Conservation (phyloP, 1,284 basidiomycete genomes). For the Sporisorium sorghi region DNA sequence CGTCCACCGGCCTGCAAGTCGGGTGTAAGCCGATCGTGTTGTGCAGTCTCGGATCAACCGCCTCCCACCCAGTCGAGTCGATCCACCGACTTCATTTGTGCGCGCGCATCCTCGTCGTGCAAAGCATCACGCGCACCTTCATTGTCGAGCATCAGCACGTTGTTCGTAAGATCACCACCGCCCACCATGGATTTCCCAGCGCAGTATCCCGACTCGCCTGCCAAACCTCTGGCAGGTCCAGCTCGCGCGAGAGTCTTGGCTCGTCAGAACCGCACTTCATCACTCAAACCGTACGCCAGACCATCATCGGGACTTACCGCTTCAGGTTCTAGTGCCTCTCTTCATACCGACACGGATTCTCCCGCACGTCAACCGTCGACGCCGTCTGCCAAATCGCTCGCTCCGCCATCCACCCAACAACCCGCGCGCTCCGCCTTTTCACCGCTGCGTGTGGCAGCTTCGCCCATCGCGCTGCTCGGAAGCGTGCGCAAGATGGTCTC, state of each 20-base stretch:
- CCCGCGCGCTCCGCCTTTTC: constrained; percentile 40
- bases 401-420: constrained; percentile 22
- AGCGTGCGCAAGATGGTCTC: constrained; percentile 55
- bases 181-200: constrained; percentile 51
- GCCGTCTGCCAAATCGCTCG: constrained; percentile 27
- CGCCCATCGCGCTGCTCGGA: constrained; percentile 48
- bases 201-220: constrained; percentile 53
- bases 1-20: constrained; percentile 34
- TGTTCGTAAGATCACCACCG: not conserved
- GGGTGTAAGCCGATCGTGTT: constrained; percentile 12
- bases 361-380: constrained; percentile 25
- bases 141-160: not conserved
- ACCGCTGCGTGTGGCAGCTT: constrained; percentile 43
- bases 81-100: constrained; percentile 10
- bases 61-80: not conserved
- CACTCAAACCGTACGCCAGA: constrained; percentile 52
- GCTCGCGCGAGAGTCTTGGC: constrained; percentile 44
- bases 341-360: constrained; percentile 22
- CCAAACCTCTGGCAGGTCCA: constrained; percentile 44
- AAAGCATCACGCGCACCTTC: constrained; percentile 1
- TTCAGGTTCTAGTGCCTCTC: constrained; percentile 22
- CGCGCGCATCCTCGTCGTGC: not conserved
- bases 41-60: not conserved
- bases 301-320: constrained; percentile 15
- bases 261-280: constrained; percentile 44